phyloP scores from a whole-genome alignment of 2,329 filamentous ascomycete species.

The Aspergillus sp. region DNA sequence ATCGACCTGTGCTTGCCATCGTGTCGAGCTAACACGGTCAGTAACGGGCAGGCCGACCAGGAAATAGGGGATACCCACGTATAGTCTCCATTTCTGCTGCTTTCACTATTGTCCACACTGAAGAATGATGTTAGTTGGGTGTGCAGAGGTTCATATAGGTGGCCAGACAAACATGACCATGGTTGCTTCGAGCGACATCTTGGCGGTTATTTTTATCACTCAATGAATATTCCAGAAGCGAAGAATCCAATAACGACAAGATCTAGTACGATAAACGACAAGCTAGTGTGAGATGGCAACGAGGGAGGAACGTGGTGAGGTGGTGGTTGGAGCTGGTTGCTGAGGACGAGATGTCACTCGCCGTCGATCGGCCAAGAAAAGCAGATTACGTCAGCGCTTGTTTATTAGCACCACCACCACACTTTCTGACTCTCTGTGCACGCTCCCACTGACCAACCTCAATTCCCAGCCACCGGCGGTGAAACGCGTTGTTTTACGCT shows the following conservation, averaged over 20 bases:
- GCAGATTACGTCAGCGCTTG: slow-evolving; percentile 28
- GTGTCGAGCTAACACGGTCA: slow-evolving; percentile 61
- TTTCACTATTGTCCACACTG: slow-evolving; percentile 96
- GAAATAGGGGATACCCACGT: slow-evolving; percentile 38
- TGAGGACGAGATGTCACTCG: slow-evolving; percentile 12
- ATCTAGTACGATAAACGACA: too few species aligned
- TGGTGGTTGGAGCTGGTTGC: neutral
- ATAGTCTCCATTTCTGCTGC: slow-evolving; percentile 91
- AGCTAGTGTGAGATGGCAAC: slow-evolving; percentile 3
- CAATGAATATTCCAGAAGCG: neutral
- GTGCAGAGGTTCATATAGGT: slow-evolving; percentile 6
- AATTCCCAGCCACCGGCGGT: neutral
- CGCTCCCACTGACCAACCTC: slow-evolving; percentile 11
- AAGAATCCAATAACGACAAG: neutral
- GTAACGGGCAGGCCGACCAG: slow-evolving; percentile 7
- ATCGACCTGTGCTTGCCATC: slow-evolving; percentile 94
- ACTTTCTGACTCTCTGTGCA: neutral
- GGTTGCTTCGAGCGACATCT: slow-evolving; percentile 96
- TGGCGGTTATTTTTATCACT: slow-evolving; percentile 40
- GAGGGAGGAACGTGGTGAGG: neutral
- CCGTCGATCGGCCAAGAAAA: slow-evolving; percentile 5
- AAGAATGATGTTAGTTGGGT: slow-evolving; percentile 14
- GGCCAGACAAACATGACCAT: slow-evolving; percentile 66
- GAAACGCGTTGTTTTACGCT: too few species aligned
- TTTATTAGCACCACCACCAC: slow-evolving; percentile 25